Evolutionary conservation across 2,329 filamentous ascomycete genomes (phyloP), one percentile per base, ranked within the genome.

Genomic region (Aureobasidium sp.): DNA sequence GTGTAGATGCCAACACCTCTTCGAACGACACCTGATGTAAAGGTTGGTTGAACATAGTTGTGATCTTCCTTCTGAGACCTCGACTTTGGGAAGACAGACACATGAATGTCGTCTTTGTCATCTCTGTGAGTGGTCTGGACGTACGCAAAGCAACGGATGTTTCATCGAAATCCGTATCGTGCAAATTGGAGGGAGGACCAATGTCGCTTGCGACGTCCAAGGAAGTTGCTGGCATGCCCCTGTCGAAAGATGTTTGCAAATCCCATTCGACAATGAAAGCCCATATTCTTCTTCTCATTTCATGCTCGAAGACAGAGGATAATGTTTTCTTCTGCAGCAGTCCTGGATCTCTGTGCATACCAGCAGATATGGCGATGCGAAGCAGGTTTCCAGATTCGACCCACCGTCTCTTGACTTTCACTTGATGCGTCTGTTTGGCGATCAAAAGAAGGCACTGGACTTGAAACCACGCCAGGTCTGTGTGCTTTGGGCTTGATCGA

Each of bases 261-360:
- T 85, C 82, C 29, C 85, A 70, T 66, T 85, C 82, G 11, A 81
- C 71, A 11, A 84, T 81, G 1, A 82, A 83, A 1, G 75, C 76
- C 83, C 83, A 86, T 2, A 86, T 71, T 47, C 83, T 76, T 58
- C 81, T 76, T 57, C 82, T 78, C 77, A 82, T 79, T 63, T 82
- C 79, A 59, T 79, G 77, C 44, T 82, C 78, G 34, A 80, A 79
- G 2, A 73, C 69, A 3, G 72, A 73, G 8, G 34, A 39, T 2
- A 31, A 22, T 11, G 76, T 73, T 29, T 68, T 66, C 62, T 74
- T 68, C 62, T 73, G 65, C 65, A 75, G 63, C 66, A 75, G 65
- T 5, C 70, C 71, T 0, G 79, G 76, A 52, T 81, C 76, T 20
- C 80, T 76, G 67, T 85, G 82, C 51, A 83, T 75, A 0, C 82